Evolutionary conservation across 768 basidiomycete genomes (phyloP), one percentile per base, ranked within the genome.

Genomic region (Daedalea quercina): DNA sequence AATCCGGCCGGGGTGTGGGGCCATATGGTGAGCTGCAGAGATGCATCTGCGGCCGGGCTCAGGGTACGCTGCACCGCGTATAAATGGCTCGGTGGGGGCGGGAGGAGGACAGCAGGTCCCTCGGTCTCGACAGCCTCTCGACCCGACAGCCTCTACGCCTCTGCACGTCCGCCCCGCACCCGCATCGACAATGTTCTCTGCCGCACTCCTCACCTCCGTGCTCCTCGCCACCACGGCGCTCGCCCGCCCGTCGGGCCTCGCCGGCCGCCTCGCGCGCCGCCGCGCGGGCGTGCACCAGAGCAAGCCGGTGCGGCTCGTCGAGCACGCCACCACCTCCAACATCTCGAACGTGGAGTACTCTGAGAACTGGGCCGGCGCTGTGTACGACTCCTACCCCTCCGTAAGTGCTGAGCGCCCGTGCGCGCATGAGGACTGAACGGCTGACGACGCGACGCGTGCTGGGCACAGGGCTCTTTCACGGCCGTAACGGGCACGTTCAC

Each of bases 361-460:
- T 59, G 53, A 57, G 25, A 70, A 69, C 66, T 71, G 70, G 70
- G 60, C 70, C 37, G 69, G 70, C 33, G 67, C 67, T 19, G 66
- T 69, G 40, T 66, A 62, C 54, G 61, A 63, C 51, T 55, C 37
- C 6, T 31, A 31, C 28, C 28, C 28, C 28, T 31, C 28, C 6
- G 28, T 31, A 11, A 31, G 28, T 11, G 11, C n/a, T n/a, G n/a
- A n/a, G n/a, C 28, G 11, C 28, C 6, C 28, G 6, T 31, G 28
- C 28, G 28, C 4, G 28, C 28, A 11, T 11, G 28, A 11, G 28
- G 6, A 31, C 6, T 11, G 28, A 11, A 4, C 28, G 28, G 28
- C 28, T 31, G 28, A 31, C 28, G 28, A 11, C 11, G 28, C 28
- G n/a, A n/a, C 11, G 28, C 28, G 28, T 31, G 28, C 28, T n/a